These are phyloP conservation scores for Plasmodium relictum DNA, from an alignment of 169 alveolate species.

Conservation along the genomic window DNA sequence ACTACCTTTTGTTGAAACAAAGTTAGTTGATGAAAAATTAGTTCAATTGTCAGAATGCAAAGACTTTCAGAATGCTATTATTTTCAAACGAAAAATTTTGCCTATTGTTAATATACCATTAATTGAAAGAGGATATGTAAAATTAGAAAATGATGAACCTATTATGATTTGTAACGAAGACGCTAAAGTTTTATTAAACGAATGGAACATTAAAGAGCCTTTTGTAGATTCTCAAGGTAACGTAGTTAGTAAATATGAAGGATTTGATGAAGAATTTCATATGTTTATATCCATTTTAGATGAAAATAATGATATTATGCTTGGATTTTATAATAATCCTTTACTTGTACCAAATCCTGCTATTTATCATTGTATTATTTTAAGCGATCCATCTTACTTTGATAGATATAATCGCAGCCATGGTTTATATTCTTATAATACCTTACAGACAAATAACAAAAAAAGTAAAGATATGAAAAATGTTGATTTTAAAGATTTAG, in stretches of 20 bases:
- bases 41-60: constrained; percentile 80
- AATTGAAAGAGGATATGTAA: constrained; percentile 81
- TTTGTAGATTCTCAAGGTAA: constrained; percentile 84
- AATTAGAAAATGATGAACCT: constrained; percentile 82
- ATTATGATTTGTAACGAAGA: constrained; percentile 85
- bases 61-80: constrained; percentile 76
- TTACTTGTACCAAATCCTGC: constrained; percentile 87
- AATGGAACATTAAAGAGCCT: constrained; percentile 84
- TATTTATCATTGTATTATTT: constrained; percentile 78
- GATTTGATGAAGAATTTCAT: constrained; percentile 41
- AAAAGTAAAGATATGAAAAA: background rate
- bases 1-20: constrained; percentile 79
- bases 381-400: constrained; percentile 53
- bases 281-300: constrained; percentile 73
- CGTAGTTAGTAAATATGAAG: constrained; percentile 73
- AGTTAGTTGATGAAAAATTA: constrained; percentile 75
- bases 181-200: constrained; percentile 79
- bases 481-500: background rate
- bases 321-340: constrained; percentile 84
- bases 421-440: constrained; percentile 40
- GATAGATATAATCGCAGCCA: constrained; percentile 38
- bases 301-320: constrained; percentile 74
- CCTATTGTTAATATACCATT: constrained; percentile 86
- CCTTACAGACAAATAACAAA: constrained; percentile 3
- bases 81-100: constrained; percentile 70